These are phyloP conservation scores for Endocarpon pusillum DNA, from an alignment of 495 filamentous ascomycete genomes.

Conservation along the genomic window DNA sequence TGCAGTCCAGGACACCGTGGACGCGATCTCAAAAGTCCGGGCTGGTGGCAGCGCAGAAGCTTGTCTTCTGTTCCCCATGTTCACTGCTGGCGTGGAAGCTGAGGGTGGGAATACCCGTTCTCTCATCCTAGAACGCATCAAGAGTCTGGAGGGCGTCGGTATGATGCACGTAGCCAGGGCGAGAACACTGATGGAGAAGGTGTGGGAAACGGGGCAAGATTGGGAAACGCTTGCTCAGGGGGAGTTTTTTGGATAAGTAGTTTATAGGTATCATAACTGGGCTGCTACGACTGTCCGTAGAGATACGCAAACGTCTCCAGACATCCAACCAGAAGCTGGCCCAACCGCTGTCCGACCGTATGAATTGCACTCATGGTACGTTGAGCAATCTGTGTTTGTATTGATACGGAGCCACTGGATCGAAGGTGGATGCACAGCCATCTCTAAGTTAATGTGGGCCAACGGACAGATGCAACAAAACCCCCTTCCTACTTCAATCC, in stretches of 20 bases:
- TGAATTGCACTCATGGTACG: no score
- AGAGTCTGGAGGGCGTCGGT: conserved; percentile 53
- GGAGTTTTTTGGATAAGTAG: conserved; percentile 52
- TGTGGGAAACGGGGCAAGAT: conserved; percentile 43
- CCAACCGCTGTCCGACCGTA: no score
- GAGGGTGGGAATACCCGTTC: conserved; percentile 32
- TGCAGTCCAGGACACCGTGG: conserved; percentile 45
- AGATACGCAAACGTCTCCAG: no score
- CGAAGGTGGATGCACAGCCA: no score
- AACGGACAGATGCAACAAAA: no score
- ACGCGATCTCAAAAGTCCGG: conserved; percentile 42
- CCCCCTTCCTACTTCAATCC: no score
- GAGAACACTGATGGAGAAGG: conserved; percentile 44
- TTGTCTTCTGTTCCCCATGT: conserved; percentile 67
- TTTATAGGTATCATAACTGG: no score
- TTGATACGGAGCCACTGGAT: no score
- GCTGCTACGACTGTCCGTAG: no score
- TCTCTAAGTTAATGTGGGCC: no score
- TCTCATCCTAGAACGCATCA: conserved; percentile 49
- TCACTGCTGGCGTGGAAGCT: conserved; percentile 69
- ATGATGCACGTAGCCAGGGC: conserved; percentile 59
- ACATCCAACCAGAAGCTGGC: no score
- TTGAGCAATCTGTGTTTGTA: no score
- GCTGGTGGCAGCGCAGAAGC: conserved; percentile 54
- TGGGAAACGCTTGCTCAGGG: conserved; percentile 48